phyloP scores from a whole-genome alignment of 2,329 filamentous ascomycete species.

The Alternaria infectoria region DNA sequence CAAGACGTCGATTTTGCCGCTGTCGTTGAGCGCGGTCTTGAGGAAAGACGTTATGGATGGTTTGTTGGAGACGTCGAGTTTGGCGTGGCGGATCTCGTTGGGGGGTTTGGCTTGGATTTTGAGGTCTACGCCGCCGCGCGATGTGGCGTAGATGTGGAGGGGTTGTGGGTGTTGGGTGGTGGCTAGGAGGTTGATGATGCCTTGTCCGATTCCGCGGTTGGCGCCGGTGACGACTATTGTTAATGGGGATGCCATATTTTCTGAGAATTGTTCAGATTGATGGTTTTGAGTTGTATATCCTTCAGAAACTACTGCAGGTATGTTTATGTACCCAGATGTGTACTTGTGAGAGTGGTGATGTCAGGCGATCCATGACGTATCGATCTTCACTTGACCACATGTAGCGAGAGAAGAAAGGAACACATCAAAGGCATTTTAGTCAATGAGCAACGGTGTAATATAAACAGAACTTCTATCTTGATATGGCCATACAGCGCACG shows the following conservation, averaged over 20 bases:
- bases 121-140: slow-evolving; percentile 20
- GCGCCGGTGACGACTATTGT: slow-evolving; percentile 31
- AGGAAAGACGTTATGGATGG: slow-evolving; percentile 24
- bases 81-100: slow-evolving; percentile 19
- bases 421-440: not conserved
- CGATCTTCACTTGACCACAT: not conserved
- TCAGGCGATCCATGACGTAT: slow-evolving; percentile 9
- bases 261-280: not conserved
- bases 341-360: slow-evolving; percentile 3
- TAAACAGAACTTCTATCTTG: not conserved
- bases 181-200: slow-evolving; percentile 28
- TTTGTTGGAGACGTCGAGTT: slow-evolving; percentile 20
- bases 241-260: slow-evolving; percentile 18
- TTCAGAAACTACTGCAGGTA: not conserved
- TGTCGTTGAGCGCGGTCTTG: not conserved
- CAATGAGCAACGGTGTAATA: not conserved
- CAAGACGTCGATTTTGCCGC: slow-evolving; percentile 20
- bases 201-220: slow-evolving; percentile 30
- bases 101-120: slow-evolving; percentile 4
- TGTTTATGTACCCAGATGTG: not conserved
- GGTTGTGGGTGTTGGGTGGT: slow-evolving; percentile 17
- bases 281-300: not conserved
- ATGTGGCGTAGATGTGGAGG: slow-evolving; percentile 27
- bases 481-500: not conserved
- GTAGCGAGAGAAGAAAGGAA: not conserved